Base-by-base conservation (phyloP, 805 yeast species). In the Candida andamanensis region DNA sequence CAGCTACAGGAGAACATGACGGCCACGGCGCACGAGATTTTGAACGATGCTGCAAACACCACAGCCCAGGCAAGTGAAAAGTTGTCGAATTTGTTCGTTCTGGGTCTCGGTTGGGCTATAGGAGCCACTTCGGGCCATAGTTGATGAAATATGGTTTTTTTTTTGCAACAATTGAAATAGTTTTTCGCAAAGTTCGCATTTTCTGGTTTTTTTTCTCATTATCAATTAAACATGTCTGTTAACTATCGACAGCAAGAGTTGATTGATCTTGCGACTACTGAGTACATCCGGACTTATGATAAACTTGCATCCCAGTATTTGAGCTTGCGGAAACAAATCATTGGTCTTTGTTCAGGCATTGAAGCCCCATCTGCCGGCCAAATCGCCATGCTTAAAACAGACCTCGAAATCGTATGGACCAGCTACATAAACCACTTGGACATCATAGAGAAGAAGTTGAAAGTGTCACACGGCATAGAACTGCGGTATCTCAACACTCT, bases 31-130 rank as follows among this genome's bases (percentile, higher is more conserved):
- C 49, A 49, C 21, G 60, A 54, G 4, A 41, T 58, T 1, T 30
- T 61, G 11, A 51, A 42, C 19, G 63, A 58, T 29, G 62, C 63
- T 10, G 42, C 58, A 4, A 46, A 46, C 13, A 47, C 61, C 13
- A 47, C 59, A 5, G 52, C 51, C 21, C 60, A 57, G 15, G 69
- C 68, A 1, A 46, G 63, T 26, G 77, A 69, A 24, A 74, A 72
- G 42, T 37, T 76, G 3, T 67, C 75, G 8, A 69, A 63, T 35
- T 45, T 75, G 35, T 55, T 75, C 33, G 77, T 70, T 3, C 63
- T 73, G 16, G 80, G 80, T 1, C 50, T 75, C 18, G 80, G 80
- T 4, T 75, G 81, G 81, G 80, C 80, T 3, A 71, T 75, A 41
- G 80, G 80, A 5, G 80, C 80, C 24, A 56, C 28, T 18, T 11